Conservation (phyloP, 192 early-diverging fungal species). For the Mortierella hygrophila region DNA sequence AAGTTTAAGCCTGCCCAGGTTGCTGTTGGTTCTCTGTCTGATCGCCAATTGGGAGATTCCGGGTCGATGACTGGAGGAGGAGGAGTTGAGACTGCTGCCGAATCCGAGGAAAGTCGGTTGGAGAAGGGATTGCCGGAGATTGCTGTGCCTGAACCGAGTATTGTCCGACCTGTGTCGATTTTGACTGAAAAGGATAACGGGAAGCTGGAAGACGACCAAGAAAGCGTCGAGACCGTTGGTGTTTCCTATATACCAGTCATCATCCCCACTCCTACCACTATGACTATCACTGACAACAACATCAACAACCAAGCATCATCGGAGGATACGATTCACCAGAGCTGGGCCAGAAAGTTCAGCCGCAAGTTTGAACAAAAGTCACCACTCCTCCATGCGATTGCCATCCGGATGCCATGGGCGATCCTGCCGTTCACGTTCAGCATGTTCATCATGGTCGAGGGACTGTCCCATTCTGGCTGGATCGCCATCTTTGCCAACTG, state of each 20-base stretch:
- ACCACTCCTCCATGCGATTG: constrained; percentile 65
- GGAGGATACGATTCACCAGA: neutral
- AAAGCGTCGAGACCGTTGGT: neutral
- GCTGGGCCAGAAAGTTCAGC: neutral
- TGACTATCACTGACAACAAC: neutral
- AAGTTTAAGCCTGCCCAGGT: constrained; percentile 32
- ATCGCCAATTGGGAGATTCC: neutral
- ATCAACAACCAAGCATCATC: neutral
- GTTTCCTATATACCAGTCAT: neutral
- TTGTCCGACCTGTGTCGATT: constrained; percentile 18
- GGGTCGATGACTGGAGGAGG: neutral
- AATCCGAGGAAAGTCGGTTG: neutral
- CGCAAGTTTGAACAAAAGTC: constrained; percentile 39
- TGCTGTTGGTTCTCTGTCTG: neutral
- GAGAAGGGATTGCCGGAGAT: constrained; percentile 29
- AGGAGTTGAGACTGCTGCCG: neutral
- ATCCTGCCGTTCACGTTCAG: constrained; percentile 86
- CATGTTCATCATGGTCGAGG: constrained; percentile 90
- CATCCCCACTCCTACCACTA: neutral
- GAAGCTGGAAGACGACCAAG: neutral
- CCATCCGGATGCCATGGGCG: constrained; percentile 78
- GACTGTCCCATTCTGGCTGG: constrained; percentile 76
- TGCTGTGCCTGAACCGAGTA: constrained; percentile 26
- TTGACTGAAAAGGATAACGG: neutral
- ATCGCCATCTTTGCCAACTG: constrained; percentile 72